Percentiles rank a stretch among this genome's conserved stretches.
Evolutionary conservation across 1,139 yeast genomes (phyloP).

Genomic region (Debaryomyces sp.): DNA sequence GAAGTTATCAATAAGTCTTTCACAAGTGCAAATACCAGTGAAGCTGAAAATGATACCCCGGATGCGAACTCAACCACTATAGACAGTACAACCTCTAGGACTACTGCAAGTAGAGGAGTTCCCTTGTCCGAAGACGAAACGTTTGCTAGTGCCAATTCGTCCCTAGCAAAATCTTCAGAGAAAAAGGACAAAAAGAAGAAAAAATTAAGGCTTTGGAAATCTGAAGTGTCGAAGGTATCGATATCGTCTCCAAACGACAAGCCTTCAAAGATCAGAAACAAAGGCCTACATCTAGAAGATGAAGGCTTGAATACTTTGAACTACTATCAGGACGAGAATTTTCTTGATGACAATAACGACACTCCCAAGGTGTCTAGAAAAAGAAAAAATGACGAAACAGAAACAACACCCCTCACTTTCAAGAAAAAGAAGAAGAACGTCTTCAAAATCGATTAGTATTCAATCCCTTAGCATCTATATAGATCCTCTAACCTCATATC

Average conservation of each 20-base stretch:
- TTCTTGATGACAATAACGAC: slow-evolving; percentile 25
- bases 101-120: neutral
- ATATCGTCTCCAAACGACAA: slow-evolving; percentile 14
- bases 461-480: neutral
- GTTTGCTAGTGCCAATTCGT: slow-evolving; percentile 39
- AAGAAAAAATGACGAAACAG: slow-evolving; percentile 14
- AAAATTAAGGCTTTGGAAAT: slow-evolving; percentile 23
- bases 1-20: slow-evolving; percentile 10
- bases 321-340: slow-evolving; percentile 45
- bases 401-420: slow-evolving; percentile 15
- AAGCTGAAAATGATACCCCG: slow-evolving; percentile 14
- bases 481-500: neutral
- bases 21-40: slow-evolving; percentile 2
- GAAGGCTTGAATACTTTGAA: slow-evolving; percentile 39
- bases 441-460: slow-evolving; percentile 33
- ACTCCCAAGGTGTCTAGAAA: slow-evolving; percentile 19
- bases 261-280: slow-evolving; percentile 2
- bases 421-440: slow-evolving; percentile 34
- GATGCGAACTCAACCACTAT: slow-evolving; percentile 22
- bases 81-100: neutral
- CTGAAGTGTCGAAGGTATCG: slow-evolving; percentile 21
- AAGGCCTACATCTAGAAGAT: slow-evolving; percentile 31
- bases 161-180: slow-evolving; percentile 16
- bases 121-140: slow-evolving; percentile 27
- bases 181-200: slow-evolving; percentile 20